Conservation (phyloP, 2,329 filamentous ascomycete species). For the Penicillium sp. region DNA sequence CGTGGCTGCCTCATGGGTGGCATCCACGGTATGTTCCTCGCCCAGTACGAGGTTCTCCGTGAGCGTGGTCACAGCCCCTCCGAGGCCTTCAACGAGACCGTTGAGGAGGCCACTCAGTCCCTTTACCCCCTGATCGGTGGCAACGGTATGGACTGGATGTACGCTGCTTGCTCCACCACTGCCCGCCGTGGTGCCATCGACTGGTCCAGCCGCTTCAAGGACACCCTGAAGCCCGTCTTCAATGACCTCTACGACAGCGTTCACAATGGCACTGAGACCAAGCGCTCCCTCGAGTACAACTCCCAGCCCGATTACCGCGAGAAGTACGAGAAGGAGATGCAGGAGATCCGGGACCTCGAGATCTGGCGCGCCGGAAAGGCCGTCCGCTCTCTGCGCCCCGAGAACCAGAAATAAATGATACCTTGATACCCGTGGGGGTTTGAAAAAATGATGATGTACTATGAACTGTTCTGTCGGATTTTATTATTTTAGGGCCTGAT, state of each 20-base stretch:
- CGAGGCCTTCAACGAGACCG: slow-evolving; percentile 99
- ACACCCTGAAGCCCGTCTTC: slow-evolving; percentile 97
- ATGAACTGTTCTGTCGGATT: slow-evolving; percentile 29
- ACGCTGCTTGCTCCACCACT: slow-evolving; percentile 97
- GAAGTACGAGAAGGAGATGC: slow-evolving; percentile 96
- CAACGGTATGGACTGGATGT: slow-evolving; percentile 99
- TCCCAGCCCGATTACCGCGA: slow-evolving; percentile 91
- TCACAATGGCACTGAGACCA: slow-evolving; percentile 84
- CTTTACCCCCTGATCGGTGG: slow-evolving; percentile 96
- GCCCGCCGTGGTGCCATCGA: slow-evolving; percentile 97
- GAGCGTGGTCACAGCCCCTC: slow-evolving; percentile 96
- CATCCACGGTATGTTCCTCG: slow-evolving; percentile 99
- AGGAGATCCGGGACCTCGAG: slow-evolving; percentile 96
- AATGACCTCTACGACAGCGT: slow-evolving; percentile 94
- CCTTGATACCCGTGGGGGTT: slow-evolving; percentile 28
- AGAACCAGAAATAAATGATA: slow-evolving; percentile 71
- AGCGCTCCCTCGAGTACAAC: slow-evolving; percentile 97
- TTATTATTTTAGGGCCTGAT: slow-evolving; percentile 11
- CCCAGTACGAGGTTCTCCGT: slow-evolving; percentile 99
- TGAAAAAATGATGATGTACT: slow-evolving; percentile 38
- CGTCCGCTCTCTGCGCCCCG: slow-evolving; percentile 78
- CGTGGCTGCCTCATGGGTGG: slow-evolving; percentile 99
- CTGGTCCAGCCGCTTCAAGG: slow-evolving; percentile 97
- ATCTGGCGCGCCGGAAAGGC: slow-evolving; percentile 99
- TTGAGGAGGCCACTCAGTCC: slow-evolving; percentile 97